Percentiles rank a stretch among this genome's conserved stretches.
phyloP scores from a whole-genome alignment of 768 basidiomycete genomes.

The Steccherinum ochraceum region DNA sequence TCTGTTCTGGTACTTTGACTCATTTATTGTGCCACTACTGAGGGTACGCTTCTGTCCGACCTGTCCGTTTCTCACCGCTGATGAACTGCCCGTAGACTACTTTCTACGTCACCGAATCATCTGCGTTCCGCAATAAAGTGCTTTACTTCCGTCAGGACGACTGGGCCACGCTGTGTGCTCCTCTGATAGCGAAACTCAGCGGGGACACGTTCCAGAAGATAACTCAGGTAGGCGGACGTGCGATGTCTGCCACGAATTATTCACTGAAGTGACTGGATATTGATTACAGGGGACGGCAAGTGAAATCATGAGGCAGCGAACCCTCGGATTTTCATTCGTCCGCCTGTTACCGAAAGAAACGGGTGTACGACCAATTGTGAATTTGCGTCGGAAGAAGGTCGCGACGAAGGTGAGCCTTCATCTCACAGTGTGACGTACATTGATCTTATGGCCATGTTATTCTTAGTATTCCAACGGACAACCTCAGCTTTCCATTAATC shows the following conservation, averaged over 20 bases:
- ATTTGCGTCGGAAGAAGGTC: conserved; percentile 57
- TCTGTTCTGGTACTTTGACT: conserved; percentile 92
- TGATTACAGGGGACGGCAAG: conserved; percentile 50
- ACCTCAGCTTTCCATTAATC: conserved; percentile 71
- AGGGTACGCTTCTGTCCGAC: conserved; percentile 52
- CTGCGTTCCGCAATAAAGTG: conserved; percentile 73
- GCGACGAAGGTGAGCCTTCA: conserved; percentile 12
- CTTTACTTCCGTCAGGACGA: conserved; percentile 94
- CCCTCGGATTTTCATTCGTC: conserved; percentile 78
- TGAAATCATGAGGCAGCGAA: conserved; percentile 63
- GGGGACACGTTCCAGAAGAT: conserved; percentile 66
- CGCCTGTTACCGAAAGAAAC: conserved; percentile 91
- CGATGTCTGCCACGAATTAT: too few species aligned
- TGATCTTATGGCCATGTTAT: too few species aligned
- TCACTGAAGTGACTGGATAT: conserved; percentile 1
- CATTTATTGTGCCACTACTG: conserved; percentile 72
- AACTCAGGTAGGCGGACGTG: conserved; percentile 47
- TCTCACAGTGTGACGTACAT: too few species aligned
- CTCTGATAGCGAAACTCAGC: conserved; percentile 72
- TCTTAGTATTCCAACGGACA: conserved; percentile 7
- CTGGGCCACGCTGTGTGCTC: conserved; percentile 79
- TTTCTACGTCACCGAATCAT: conserved; percentile 92
- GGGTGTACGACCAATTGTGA: conserved; percentile 92
- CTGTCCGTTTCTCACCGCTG: background rate
- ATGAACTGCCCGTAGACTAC: conserved; percentile 72